Evolutionary conservation across 2,329 filamentous ascomycete species (phyloP), one percentile per base, ranked within the genome.

Genomic region (Diaporthe sp.): DNA sequence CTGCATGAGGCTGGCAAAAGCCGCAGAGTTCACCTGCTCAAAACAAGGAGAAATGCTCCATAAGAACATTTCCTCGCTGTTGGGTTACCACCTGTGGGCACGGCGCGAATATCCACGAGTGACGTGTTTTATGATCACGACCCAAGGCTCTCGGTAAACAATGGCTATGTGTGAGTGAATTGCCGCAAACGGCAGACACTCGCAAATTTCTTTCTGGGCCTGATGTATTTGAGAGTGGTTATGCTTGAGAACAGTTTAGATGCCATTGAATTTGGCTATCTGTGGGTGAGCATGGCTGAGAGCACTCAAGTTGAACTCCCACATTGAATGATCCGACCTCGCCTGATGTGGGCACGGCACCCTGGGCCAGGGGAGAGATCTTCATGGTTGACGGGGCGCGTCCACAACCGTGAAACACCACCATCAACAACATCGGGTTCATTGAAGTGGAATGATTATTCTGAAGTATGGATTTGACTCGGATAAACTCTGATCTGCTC

Each of bases 261-360:
- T 3, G 25, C 3, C 8, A 17, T 6, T 3, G n/a, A 22, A 42
- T 39, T 22, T 37, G 9, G 15, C 22, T 31, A 28, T 42, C 34
- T 28, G 25, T 51, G 31, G 46, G 31, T 39, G 22, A 42, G 28
- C 19, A 19, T 39, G 65, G 46, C 46, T 12, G 31, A 34, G 61
- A 53, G 65, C 25, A 55, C 37, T 39, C 37, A 12, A 13, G 37
- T 39, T 39, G 37, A n/a, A 22, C 19, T 55, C 28, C 15, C 49
- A 49, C 8, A 10, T 70, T 55, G 49, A 22, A 31, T 31, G 46
- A 55, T 55, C 34, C 46, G n/a, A 55, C 49, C 42, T 70, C 28
- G 17, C 65, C 65, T 42, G 34, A 55, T 70, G 49, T 70, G 65
- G 49, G 46, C 49, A 70, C 34, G 31, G 65, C 65, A 55, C 49